Evolutionary conservation across 108 stramenopile species (phyloP), one percentile per base, ranked within the genome.

Genomic region (Nitzschia palea): DNA sequence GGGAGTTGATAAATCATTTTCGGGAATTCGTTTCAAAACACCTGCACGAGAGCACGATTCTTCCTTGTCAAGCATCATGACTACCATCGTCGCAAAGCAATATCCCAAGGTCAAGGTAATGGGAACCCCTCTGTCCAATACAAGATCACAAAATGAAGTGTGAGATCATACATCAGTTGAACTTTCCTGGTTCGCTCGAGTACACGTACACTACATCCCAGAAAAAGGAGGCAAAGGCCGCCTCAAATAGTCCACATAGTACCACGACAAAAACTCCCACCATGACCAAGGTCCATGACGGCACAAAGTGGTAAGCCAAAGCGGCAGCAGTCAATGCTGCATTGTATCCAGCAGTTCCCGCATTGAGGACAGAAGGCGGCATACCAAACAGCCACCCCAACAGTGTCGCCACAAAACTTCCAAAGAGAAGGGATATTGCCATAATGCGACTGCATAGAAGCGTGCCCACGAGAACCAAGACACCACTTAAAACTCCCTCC

Each of bases 361-460:
- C 36, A 62, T 70, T 68, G 22, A 76, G 44, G 29, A 28, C 23
- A 10, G 20, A 4, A 8, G 40, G 17, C 29, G 61, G 44, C n/a
- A 55, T 59, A 1, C 23, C 60, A 40, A 63, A 55, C 3, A 63
- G 27, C 28, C 40, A 18, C 4, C 36, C 34, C 15, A 56, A 44
- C 3, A 76, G 40, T 2, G 59, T 60, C 0, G 59, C 59, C 12
- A 59, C 32, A 1, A 64, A 0, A 14, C 61, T 60, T 15, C 68
- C 74, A 10, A 30, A 6, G 22, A 70, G 31, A 35, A 64, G 12
- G n/a, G 55, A 25, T 3, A 18, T 3, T 3, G 68, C 62, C 9
- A 76, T 4, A 33, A 76, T 65, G 20, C 74, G 68, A 61, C 74
- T 76, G 68, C 68, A 76, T 3, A 69, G 26, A 4, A 62, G 20